Evolutionary conservation across 2,329 filamentous ascomycete genomes (phyloP), one percentile per base, ranked within the genome.

Genomic region (Chrysoporthe cubensis): DNA sequence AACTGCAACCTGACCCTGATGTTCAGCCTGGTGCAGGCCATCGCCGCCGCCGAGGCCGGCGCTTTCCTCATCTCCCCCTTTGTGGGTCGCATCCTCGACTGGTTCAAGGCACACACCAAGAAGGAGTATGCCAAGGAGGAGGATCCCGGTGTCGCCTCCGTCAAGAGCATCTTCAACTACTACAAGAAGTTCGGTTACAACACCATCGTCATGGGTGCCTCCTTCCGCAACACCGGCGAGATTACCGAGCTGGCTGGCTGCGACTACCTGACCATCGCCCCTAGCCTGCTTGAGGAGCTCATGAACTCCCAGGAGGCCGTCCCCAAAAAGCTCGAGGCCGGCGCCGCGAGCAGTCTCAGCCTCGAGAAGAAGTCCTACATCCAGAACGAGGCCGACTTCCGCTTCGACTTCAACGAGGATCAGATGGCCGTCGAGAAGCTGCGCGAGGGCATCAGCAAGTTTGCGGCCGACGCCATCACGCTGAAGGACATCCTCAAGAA

Each of bases 181-280:
- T 99, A 99, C 91, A 99, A 99, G 93, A 98, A 98, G 88, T 93
- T 85, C 82, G 93, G 92, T 81, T 97, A 99, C 91, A 97, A 97
- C 77, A 99, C 96, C 81, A 97, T 98, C 76, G 96, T 99, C 83
- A 99, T 99, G 96, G 96, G 96, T 78, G 96, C 96, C 75, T 97
- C 94, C 52, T 99, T 99, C 93, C 90, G 96, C 81, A 98, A 91
- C 87, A 85, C 85, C 72, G 96, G 96, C 78, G 96, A 99, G 87
- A 97, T 99, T 83, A 98, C 93, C 60, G 96, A 99, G 87, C 89
- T 99, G 71, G 95, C 95, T 79, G 96, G 96, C 79, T 97, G 94
- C 81, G 96, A 99, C 83, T 99, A 99, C 88, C 87, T 99, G 77
- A 99, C 96, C 80, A 99, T 99, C 83, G 93, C 96, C 52, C 96